Evolutionary conservation across 176 grass and related monocot species (phyloP).

Genomic region (Ampelocalamus luodianensis): DNA sequence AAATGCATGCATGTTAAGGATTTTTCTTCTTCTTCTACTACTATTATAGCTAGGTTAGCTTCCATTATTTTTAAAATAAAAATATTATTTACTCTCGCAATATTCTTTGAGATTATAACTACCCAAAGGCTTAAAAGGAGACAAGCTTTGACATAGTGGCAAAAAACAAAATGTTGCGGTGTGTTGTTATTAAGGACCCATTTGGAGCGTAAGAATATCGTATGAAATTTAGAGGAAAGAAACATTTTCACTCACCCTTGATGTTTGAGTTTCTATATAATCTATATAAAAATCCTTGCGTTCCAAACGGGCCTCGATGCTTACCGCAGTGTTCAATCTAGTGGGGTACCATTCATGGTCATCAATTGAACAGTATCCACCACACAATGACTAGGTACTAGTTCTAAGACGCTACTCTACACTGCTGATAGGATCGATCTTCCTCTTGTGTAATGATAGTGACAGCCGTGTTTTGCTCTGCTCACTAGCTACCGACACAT

Average conservation of each 20-base stretch:
- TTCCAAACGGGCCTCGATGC: background rate
- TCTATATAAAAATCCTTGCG: background rate
- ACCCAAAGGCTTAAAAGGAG: background rate
- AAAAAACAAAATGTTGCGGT: background rate
- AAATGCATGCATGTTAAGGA: background rate
- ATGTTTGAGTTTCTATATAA: background rate
- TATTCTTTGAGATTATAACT: background rate
- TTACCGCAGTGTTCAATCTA: background rate
- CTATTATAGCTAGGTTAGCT: background rate
- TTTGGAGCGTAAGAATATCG: background rate
- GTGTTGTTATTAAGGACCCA: background rate
- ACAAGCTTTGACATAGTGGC: background rate
- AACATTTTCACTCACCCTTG: background rate
- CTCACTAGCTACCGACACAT: constrained; percentile 50
- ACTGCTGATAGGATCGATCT: constrained; percentile 36
- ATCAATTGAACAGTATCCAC: background rate
- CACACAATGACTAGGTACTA: background rate
- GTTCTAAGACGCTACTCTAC: constrained; percentile 18
- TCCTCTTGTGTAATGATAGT: constrained; percentile 24
- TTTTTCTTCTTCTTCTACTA: background rate
- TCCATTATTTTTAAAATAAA: background rate
- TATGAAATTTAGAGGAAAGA: background rate
- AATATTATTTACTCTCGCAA: background rate
- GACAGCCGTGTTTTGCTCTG: constrained; percentile 42
- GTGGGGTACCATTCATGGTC: background rate